These are phyloP conservation scores for Phaeophleospora eucalypticola DNA, from an alignment of 2,329 filamentous ascomycete species.

Conservation along the genomic window DNA sequence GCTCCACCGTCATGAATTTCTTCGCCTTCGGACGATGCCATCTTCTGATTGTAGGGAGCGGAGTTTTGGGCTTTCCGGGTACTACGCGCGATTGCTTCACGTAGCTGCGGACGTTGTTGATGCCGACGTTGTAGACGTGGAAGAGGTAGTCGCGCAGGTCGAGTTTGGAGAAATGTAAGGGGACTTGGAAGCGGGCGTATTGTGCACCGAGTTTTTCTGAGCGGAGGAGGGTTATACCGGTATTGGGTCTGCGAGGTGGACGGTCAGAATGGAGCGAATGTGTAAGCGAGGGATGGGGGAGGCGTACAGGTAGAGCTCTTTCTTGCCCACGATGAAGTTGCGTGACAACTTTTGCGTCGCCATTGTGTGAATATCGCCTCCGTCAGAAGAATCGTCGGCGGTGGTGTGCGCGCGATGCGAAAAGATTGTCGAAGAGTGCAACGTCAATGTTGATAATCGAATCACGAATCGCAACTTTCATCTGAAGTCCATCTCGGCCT, in stretches of 20 bases:
- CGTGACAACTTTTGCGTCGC: background rate
- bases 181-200: slow-evolving; percentile 86
- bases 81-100: slow-evolving; percentile 66
- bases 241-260: background rate
- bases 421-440: background rate
- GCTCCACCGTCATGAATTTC: slow-evolving; percentile 94
- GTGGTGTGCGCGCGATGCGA: background rate
- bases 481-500: background rate
- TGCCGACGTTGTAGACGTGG: slow-evolving; percentile 75
- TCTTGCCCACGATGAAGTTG: slow-evolving; percentile 31
- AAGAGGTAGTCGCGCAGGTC: slow-evolving; percentile 93
- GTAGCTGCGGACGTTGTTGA: slow-evolving; percentile 70
- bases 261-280: background rate
- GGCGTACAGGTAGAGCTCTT: slow-evolving; percentile 36
- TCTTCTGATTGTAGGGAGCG: slow-evolving; percentile 36
- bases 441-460: background rate
- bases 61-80: slow-evolving; percentile 40
- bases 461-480: background rate
- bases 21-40: slow-evolving; percentile 67
- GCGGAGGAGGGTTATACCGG: slow-evolving; percentile 64
- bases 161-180: slow-evolving; percentile 90
- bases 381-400: too few relatives aligned
- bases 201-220: slow-evolving; percentile 68
- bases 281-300: background rate
- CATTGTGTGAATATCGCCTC: background rate